Conservation (phyloP, 345 rosid genomes). For the Citrus inodora region DNA sequence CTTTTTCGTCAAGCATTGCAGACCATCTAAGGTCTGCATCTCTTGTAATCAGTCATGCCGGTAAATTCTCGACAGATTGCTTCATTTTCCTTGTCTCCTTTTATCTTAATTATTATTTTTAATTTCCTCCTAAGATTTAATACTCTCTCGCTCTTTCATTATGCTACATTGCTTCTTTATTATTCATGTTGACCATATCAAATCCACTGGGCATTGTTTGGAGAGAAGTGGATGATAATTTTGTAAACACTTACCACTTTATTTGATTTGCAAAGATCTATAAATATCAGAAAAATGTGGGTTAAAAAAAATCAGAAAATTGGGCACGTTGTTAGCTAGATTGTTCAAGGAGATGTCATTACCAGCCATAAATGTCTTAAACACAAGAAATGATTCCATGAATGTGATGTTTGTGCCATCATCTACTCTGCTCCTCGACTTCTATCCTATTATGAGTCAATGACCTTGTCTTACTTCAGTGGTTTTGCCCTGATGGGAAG, state of each 20-base stretch:
- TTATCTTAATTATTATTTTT: not conserved
- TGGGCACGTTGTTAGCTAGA: not conserved
- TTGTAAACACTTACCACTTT: not conserved
- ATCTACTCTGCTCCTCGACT: not conserved
- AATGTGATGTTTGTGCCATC: constrained; percentile 3
- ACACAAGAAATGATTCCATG: not conserved
- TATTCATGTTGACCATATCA: not conserved
- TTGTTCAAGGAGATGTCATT: not conserved
- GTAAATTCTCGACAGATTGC: constrained; percentile 19
- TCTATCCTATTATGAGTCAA: not conserved
- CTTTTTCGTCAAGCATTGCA: constrained; percentile 83
- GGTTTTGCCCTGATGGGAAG: not conserved
- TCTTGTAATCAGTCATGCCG: constrained; percentile 93
- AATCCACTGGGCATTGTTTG: not conserved
- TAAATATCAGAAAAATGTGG: not conserved
- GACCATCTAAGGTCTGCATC: constrained; percentile 82
- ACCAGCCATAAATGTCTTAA: not conserved
- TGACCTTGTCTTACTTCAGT: too few relatives aligned
- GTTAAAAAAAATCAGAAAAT: not conserved
- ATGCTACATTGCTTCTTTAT: not conserved
- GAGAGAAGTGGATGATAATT: not conserved
- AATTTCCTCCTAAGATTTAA: not conserved
- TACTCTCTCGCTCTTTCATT: not conserved
- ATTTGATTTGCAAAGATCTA: not conserved
- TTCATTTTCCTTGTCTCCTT: not conserved